Evolutionary conservation across 352 stramenopile species (phyloP), one percentile per base, ranked within the genome.

Genomic region (Plasmopara halstedii): DNA sequence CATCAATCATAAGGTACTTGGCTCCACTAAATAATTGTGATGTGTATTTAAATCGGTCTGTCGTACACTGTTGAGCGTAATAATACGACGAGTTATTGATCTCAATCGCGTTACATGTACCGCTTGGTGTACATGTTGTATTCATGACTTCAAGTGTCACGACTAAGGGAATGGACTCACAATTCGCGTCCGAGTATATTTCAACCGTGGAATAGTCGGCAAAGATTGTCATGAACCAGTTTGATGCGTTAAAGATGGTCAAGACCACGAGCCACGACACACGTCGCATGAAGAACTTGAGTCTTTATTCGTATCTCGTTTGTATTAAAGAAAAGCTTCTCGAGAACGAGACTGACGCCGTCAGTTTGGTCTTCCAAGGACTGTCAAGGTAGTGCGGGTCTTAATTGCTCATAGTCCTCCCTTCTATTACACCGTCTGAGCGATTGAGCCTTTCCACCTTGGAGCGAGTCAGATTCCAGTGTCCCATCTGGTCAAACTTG

Each of bases 1-100:
- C 58, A 42, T 71, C 62, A 42, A 68, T 65, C 59, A 68, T 64
- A 19, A 68, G 46, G 42, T 68, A 68, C 23, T 64, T 68, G 38
- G 58, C 53, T 2, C 62, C 54, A 32, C 55, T 62, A 47, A 67
- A 71, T 1, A 61, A 19, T 22, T 60, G 46, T 21, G 58, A 62
- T 15, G 53, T 42, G 54, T 67, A 71, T 43, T 54, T 42, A 33
- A 65, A 58, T 2, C 62, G 57, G 32, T 67, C 46, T 8, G 53
- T 59, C 11, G 58, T 50, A 18, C 62, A 71, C 0, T 51, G 54
- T 33, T 62, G 31, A 1, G 62, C 55, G 31, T 65, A 67, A 46
- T 71, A 71, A 32, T 71, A 71, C 11, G 53, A 56, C 22, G 62
- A 64, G 23, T 64, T 54, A 18, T 42, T 70, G 40, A 70, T 58